Evolutionary conservation across 2,329 filamentous ascomycete species (phyloP).

Genomic region (Westerdykella aurantiaca): DNA sequence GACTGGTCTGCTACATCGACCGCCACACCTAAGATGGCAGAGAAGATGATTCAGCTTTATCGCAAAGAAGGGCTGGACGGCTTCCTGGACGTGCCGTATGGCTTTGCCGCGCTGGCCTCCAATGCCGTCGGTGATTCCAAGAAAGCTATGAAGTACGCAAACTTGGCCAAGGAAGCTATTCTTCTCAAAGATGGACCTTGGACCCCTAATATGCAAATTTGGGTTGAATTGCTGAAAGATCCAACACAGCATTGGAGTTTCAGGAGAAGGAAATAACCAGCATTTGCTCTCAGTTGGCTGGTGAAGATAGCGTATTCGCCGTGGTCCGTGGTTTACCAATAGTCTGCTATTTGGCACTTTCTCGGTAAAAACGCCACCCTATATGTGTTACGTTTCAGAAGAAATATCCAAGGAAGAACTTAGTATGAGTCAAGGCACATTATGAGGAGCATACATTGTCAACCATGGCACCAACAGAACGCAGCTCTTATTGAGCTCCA

Average conservation of each 20-base stretch:
- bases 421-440: no score
- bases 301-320: no score
- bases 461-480: no score
- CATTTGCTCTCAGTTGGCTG: no score
- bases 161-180: slow-evolving; percentile 30
- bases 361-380: no score
- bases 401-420: no score
- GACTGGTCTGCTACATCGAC: slow-evolving; percentile 21
- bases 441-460: no score
- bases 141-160: slow-evolving; percentile 30
- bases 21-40: slow-evolving; percentile 21
- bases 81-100: slow-evolving; percentile 38
- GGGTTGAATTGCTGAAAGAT: slow-evolving; percentile 22
- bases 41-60: slow-evolving; percentile 33
- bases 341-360: no score
- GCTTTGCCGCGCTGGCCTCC: slow-evolving; percentile 37
- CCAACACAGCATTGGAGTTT: slow-evolving; percentile 33
- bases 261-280: slow-evolving; percentile 2
- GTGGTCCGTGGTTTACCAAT: no score
- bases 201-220: slow-evolving; percentile 30
- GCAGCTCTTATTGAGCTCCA: no score
- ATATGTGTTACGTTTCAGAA: no score
- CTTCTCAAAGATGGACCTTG: slow-evolving; percentile 36
- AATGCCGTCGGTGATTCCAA: slow-evolving; percentile 27
- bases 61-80: slow-evolving; percentile 34